Evolutionary conservation across 441 rosid genomes (phyloP).

Genomic region (Kokia cookei): DNA sequence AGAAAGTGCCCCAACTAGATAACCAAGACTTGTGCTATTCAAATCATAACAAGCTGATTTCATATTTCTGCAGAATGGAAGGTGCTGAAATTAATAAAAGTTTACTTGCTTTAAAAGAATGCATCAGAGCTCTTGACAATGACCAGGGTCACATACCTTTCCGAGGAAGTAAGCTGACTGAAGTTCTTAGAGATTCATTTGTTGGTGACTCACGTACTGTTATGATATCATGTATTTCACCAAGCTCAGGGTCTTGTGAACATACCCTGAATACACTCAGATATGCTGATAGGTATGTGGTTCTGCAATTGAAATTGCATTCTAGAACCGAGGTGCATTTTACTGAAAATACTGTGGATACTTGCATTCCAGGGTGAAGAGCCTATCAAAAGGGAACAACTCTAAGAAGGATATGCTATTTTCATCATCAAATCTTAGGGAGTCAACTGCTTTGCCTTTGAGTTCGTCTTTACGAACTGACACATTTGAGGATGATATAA

Average conservation of each 20-base stretch:
- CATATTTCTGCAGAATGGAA: constrained; percentile 64
- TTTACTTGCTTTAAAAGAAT: constrained; percentile 79
- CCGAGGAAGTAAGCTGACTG: constrained; percentile 89
- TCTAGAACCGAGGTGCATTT: background rate
- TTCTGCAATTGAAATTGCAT: background rate
- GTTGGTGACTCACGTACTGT: constrained; percentile 91
- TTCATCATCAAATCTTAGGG: constrained; percentile 46
- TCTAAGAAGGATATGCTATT: constrained; percentile 55
- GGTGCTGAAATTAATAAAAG: constrained; percentile 97
- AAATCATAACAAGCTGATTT: background rate
- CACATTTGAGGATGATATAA: constrained; percentile 30
- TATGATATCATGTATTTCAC: constrained; percentile 92
- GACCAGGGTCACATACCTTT: constrained; percentile 97
- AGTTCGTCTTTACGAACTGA: constrained; percentile 31
- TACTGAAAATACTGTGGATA: constrained; percentile 3
- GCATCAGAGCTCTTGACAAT: constrained; percentile 90
- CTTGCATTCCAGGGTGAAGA: constrained; percentile 64
- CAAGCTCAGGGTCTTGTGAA: constrained; percentile 92
- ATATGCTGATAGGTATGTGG: constrained; percentile 78
- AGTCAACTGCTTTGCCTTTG: constrained; percentile 38
- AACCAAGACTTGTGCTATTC: background rate
- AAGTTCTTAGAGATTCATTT: constrained; percentile 92
- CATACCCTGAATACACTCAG: constrained; percentile 89
- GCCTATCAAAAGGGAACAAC: constrained; percentile 73
- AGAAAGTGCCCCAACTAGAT: background rate